Evolutionary conservation across 1,284 basidiomycete genomes (phyloP), one percentile per base, ranked within the genome.

Genomic region (Ceratobasidium sp.): DNA sequence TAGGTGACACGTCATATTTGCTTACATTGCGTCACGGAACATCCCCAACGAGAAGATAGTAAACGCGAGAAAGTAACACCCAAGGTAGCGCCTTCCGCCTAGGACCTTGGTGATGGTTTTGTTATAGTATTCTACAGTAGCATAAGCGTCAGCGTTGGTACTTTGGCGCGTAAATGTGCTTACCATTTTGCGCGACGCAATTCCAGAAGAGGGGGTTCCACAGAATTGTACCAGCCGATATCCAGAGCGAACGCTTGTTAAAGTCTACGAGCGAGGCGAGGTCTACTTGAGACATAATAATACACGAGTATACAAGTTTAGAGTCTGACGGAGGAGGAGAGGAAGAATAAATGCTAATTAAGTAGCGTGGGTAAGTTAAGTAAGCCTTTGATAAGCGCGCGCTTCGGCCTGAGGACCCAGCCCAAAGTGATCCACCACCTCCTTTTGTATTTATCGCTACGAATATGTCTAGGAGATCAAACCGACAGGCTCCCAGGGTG

Each of bases 171-270:
- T 23, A 46, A 23, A 59, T 28, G 18, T 5, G 83, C 87, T 73
- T 73, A 96, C 96, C 96, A 84, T 97, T 95, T 73, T 91, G 90
- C 30, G 96, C 96, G 43, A 96, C 89, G 75, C 96, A 90, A 82
- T 98, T 98, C 97, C 96, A 98, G 77, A 93, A 96, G 1, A 90
- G 88, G 0, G 96, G 96, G 79, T 98, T 98, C 85, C 98, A 97
- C 16, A 88, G 79, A 62, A 95, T 91, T 73, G 90, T 81, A 0
- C 86, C 83, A 18, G 92, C 76, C 0, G 89, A 89, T 28, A 92
- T 76, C 79, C 85, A 87, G 44, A 98, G 80, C 30, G 92, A 92
- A 1, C 83, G 79, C 78, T 93, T 86, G 44, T 84, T 86, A 28
- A 86, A 80, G 82, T 96, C 89, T 13, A 94, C 75, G 58, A 82